phyloP scores from a whole-genome alignment of 805 yeast species.

The Candida nemodendra region DNA sequence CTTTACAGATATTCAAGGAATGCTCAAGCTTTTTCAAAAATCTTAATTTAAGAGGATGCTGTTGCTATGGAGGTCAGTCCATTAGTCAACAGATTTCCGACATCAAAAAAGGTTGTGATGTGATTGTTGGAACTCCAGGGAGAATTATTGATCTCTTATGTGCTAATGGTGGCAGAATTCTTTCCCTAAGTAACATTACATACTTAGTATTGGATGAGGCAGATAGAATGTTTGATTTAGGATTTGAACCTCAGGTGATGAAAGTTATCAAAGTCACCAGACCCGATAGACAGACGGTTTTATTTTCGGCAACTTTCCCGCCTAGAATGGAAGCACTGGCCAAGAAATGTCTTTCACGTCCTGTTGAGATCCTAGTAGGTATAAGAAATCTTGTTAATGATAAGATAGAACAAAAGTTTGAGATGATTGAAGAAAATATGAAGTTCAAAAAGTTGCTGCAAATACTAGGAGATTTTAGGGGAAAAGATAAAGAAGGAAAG shows the following conservation, averaged over 20 bases:
- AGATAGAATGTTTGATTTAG: slow-evolving; percentile 94
- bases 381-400: slow-evolving; percentile 77
- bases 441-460: slow-evolving; percentile 58
- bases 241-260: slow-evolving; percentile 93
- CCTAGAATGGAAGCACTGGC: slow-evolving; percentile 76
- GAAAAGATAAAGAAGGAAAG: slow-evolving; percentile 42
- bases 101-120: slow-evolving; percentile 71
- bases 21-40: slow-evolving; percentile 54
- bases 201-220: slow-evolving; percentile 94
- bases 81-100: slow-evolving; percentile 80
- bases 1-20: slow-evolving; percentile 76
- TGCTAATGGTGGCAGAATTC: slow-evolving; percentile 75
- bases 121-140: slow-evolving; percentile 94
- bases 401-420: slow-evolving; percentile 72
- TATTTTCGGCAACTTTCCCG: slow-evolving; percentile 95
- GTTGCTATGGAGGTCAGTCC: slow-evolving; percentile 91
- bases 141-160: slow-evolving; percentile 85
- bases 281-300: slow-evolving; percentile 84
- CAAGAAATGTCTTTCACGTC: slow-evolving; percentile 54
- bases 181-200: slow-evolving; percentile 66
- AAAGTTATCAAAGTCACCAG: slow-evolving; percentile 74
- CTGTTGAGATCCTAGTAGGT: slow-evolving; percentile 78
- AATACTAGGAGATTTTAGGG: slow-evolving; percentile 48
- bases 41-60: slow-evolving; percentile 53
- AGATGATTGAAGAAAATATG: slow-evolving; percentile 51